Evolutionary conservation across 306 rosid species (phyloP), one percentile per base, ranked within the genome.

Genomic region (Hippophae tibetana): DNA sequence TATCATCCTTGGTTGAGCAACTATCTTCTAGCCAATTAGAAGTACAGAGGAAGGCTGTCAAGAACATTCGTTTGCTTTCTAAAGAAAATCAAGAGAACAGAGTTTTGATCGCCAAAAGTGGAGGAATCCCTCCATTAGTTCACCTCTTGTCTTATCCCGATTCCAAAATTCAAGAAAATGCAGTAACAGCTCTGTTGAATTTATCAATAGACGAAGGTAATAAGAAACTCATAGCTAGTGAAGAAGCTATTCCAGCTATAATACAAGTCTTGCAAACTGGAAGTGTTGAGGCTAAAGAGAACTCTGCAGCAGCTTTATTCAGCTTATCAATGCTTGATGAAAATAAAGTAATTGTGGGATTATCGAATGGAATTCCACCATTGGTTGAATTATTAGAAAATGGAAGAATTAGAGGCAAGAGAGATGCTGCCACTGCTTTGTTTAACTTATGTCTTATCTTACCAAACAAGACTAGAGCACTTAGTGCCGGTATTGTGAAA

Each of bases 241-340:
- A 85, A 74, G 84, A 77, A 6, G 96, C 84, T 25, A 85, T 88
- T 62, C 87, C 89, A 3, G 79, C 87, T 42, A 85, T 88, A 6
- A 73, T 85, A 63, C 79, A 88, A 64, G 87, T 88, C 2, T 48
- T 88, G 72, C 65, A 60, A 54, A 72, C 56, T 6, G 94, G 96
- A 9, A 80, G 76, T 54, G 41, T 26, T 6, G 89, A 78, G 58
- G 94, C 87, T 43, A 84, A 75, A 63, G 96, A 88, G 72, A 88
- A 85, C 58, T 82, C 90, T 5, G 96, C 96, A 13, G 89, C 94
- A 54, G 63, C 94, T 8, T 74, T 88, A 18, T 88, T 85, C 52
- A 88, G 96, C 78, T 65, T 88, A 46, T 85, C 96, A 51, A 82
- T 88, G 86, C 56, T 80, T 0, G 96, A 88, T 66, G 94, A 88